Conservation (phyloP, 805 yeast genomes). For the Metschnikowia drakensbergensis region DNA sequence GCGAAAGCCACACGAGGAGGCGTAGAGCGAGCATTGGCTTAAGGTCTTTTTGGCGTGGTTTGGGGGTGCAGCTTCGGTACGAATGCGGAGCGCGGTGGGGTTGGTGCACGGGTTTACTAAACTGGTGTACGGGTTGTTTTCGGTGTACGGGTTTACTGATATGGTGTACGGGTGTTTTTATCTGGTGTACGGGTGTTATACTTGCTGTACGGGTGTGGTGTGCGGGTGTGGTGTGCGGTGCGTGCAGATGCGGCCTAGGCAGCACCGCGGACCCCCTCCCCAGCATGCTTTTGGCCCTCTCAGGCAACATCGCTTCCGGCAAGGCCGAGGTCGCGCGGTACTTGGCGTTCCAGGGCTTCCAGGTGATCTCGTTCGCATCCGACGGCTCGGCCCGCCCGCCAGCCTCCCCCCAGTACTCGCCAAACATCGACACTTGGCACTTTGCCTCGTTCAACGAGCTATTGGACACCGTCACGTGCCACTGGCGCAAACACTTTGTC, state of each 20-base stretch:
- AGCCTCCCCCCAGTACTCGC: not conserved
- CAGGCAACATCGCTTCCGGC: slow-evolving; percentile 69
- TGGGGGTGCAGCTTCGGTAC: no score
- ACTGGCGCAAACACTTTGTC: slow-evolving; percentile 65
- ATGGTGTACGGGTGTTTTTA: not conserved
- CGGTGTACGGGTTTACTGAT: not conserved
- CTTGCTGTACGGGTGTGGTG: no score
- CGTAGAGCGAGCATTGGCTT: not conserved
- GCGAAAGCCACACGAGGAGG: not conserved
- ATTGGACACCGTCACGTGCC: slow-evolving; percentile 56
- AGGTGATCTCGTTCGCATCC: slow-evolving; percentile 17
- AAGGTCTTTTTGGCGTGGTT: no score
- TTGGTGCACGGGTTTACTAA: no score
- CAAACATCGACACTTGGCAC: slow-evolving; percentile 12
- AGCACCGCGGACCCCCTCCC: not conserved
- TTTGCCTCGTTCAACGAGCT: slow-evolving; percentile 45
- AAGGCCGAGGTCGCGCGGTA: slow-evolving; percentile 60
- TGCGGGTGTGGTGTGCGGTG: no score
- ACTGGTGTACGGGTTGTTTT: no score
- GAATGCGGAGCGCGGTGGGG: no score
- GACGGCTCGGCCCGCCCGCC: not conserved
- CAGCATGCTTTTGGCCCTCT: slow-evolving; percentile 66
- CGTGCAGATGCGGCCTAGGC: no score
- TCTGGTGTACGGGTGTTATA: no score
- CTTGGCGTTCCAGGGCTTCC: slow-evolving; percentile 53